Evolutionary conservation across 192 early-diverging fungal species (phyloP), one percentile per base, ranked within the genome.

Genomic region (Helicostylum pulchrum): DNA sequence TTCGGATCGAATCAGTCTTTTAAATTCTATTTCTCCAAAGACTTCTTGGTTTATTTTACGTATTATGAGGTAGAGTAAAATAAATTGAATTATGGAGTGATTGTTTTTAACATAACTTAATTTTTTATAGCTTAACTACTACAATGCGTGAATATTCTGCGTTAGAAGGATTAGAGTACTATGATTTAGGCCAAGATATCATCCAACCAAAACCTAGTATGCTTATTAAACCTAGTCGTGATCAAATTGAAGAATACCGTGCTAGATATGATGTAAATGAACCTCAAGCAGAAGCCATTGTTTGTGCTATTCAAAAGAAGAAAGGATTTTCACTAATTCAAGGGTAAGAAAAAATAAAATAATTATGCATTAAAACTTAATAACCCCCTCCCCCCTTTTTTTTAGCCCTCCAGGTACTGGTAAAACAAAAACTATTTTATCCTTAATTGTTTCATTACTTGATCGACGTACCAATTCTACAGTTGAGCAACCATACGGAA

Each of bases 371-470:
- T 2, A 65, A 10, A 23, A 10, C 4, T 61, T 9, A 46, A 5
- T 4, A 1, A 47, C 9, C 39, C 20, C 4, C 14, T 65, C 12
- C 53, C 17, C 46, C 30, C 47, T 36, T 49, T 63, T 62, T 42
- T 52, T 44, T 66, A 80, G 84, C 26, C 85, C 83, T 43, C 85
- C 82, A 34, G 83, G 82, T 53, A 87, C 84, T 15, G 82, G 79
- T 66, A 94, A 94, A 70, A 96, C 95, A 2, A 90, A 93, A 66
- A 97, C 94, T 1, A 94, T 98, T 69, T 70, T 98, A 19, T 87
- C 87, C 1, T 75, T 98, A 5, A 78, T 95, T 48, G 91, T 88
- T 4, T 80, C 87, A 4, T 73, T 96, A 2, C 70, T 90, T 10
- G 74, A 70, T 19, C 56, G 73, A 2, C 50, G 67, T 19, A 43